phyloP scores from a whole-genome alignment of 2,329 filamentous ascomycete genomes.

The Alternaria metachromatica region DNA sequence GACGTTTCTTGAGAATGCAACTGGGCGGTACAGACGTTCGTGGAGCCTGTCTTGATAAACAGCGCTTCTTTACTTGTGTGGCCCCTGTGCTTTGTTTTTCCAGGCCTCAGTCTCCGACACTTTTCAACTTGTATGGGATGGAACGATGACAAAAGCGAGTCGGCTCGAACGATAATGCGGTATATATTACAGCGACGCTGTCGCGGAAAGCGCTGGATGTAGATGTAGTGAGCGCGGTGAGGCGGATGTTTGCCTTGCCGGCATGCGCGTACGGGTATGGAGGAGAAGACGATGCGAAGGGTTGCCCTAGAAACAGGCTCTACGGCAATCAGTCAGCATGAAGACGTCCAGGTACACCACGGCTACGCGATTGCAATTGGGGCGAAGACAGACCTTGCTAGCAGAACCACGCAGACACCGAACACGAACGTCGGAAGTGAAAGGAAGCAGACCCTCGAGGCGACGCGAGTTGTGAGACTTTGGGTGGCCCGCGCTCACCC shows the following conservation, averaged over 20 bases:
- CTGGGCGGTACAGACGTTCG: neutral
- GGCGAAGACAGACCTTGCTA: constrained; percentile 16
- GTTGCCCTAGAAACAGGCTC: constrained; percentile 33
- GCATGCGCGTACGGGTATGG: constrained; percentile 6
- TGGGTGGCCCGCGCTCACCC: constrained; percentile 12
- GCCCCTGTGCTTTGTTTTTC: neutral
- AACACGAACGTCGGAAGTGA: constrained; percentile 20
- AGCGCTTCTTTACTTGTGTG: neutral
- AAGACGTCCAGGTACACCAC: neutral
- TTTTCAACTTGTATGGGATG: neutral
- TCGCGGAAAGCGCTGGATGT: neutral
- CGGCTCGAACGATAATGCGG: neutral
- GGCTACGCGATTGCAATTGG: constrained; percentile 13
- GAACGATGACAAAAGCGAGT: neutral
- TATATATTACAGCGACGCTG: constrained; percentile 7
- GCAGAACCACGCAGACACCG: constrained; percentile 14
- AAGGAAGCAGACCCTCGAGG: constrained; percentile 19
- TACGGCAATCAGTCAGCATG: constrained; percentile 23
- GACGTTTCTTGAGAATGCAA: neutral
- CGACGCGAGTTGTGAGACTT: constrained; percentile 29
- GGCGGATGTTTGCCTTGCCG: constrained; percentile 29
- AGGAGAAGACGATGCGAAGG: constrained; percentile 22
- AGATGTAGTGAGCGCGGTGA: constrained; percentile 9
- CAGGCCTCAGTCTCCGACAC: neutral
- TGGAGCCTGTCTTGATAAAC: neutral